Evolutionary conservation across 148 eudicot genomes (phyloP), one percentile per base, ranked within the genome.

Genomic region (Gaultheria prostrata): DNA sequence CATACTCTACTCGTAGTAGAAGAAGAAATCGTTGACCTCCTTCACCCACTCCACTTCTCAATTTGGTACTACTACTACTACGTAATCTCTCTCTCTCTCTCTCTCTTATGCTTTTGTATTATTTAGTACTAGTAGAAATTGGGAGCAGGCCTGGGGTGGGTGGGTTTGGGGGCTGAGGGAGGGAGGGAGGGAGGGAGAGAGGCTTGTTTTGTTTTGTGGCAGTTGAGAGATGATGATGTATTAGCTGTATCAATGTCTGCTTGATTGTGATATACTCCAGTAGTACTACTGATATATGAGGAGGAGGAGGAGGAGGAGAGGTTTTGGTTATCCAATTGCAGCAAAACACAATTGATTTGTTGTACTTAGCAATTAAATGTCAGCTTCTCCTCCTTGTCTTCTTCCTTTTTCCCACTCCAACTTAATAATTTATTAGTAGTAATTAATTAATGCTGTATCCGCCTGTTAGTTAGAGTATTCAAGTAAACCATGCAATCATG

Each of bases 181-280:
- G n/a, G n/a, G n/a, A n/a, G n/a, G n/a, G n/a, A n/a, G n/a, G 39
- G 39, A 35, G 39, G 74, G 74, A 70, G 74, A 70, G 74, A n/a
- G n/a, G n/a, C n/a, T n/a, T n/a, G 74, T 32, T 67, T 26, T 28
- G 17, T 67, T 70, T 70, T 70, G 18, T 70, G 14, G 74, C 74
- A 70, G 74, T 32, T 70, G 74, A 70, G 43, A 30, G 74, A 70
- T 65, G 74, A 70, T 65, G 71, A 65, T 65, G 71, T 26, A 24
- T 65, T 65, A 65, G 71, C 11, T 65, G 24, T n/a, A 13, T n/a
- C n/a, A n/a, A n/a, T 65, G 71, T 65, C 9, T 65, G 15, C 32
- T 65, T 65, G 15, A 65, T 65, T 65, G 71, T 3, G 72, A 3
- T 30, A 15, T 12, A n/a, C n/a, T n/a, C n/a, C n/a, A n/a, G n/a